Evolutionary conservation across 169 alveolate species (phyloP).

Genomic region (Babesia gibsoni): DNA sequence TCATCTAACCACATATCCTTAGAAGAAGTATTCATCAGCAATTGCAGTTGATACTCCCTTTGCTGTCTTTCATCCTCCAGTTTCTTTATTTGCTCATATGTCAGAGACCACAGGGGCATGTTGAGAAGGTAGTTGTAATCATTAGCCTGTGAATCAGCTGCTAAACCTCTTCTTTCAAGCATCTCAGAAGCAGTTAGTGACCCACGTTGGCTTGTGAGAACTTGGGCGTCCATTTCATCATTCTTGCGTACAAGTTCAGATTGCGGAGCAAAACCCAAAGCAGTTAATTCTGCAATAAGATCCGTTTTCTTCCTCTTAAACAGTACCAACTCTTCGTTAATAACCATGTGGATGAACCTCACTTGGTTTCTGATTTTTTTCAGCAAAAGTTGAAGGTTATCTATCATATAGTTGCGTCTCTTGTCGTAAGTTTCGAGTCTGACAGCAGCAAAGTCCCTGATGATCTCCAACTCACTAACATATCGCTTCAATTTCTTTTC

Average conservation of each 20-base stretch:
- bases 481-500: constrained; percentile 87
- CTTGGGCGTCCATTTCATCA: constrained; percentile 63
- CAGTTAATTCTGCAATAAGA: constrained; percentile 78
- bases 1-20: constrained; percentile 76
- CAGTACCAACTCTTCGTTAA: constrained; percentile 82
- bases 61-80: constrained; percentile 67
- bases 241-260: constrained; percentile 68
- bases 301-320: constrained; percentile 70
- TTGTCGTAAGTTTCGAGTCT: constrained; percentile 87
- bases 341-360: constrained; percentile 85
- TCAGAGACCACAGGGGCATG: constrained; percentile 93
- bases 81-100: constrained; percentile 91
- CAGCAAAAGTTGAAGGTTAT: constrained; percentile 81
- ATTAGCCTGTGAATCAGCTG: constrained; percentile 51
- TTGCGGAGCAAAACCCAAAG: constrained; percentile 79
- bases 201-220: constrained; percentile 16
- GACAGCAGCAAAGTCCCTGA: constrained; percentile 89
- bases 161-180: constrained; percentile 55
- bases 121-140: constrained; percentile 93
- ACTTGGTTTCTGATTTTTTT: constrained; percentile 83
- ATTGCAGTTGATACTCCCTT: constrained; percentile 64
- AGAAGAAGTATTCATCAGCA: constrained; percentile 62
- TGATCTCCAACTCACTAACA: constrained; percentile 87
- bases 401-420: constrained; percentile 82
- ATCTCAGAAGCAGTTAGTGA: constrained; percentile 33